These are phyloP conservation scores for Biscutella laevigata DNA, from an alignment of 441 rosid genomes.

Conservation along the genomic window DNA sequence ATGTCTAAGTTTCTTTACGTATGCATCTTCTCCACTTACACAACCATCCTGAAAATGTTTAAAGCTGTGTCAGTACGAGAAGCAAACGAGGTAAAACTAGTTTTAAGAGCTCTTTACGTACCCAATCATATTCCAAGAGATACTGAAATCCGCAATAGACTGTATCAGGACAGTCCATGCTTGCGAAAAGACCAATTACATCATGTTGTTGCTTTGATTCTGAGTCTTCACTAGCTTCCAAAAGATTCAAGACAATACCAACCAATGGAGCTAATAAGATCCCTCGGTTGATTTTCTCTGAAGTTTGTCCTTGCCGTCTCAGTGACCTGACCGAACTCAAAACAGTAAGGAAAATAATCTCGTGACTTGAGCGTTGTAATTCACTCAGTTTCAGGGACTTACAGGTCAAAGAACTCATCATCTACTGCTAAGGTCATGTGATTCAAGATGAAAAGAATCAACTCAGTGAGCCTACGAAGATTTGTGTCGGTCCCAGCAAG, in stretches of 20 bases:
- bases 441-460: constrained; percentile 74
- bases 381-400: too few relatives aligned
- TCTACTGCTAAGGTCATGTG: constrained; percentile 78
- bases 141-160: constrained; percentile 72
- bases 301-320: constrained; percentile 62
- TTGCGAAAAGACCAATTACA: constrained; percentile 63
- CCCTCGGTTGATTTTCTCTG: constrained; percentile 72
- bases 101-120: constrained; percentile 32
- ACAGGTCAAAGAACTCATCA: constrained; percentile 89
- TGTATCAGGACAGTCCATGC: constrained; percentile 79
- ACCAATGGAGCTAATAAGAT: constrained; percentile 81
- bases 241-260: constrained; percentile 81
- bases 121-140: constrained; percentile 83
- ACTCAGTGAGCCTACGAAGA: constrained; percentile 83
- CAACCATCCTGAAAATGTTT: constrained; percentile 50
- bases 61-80: neutral
- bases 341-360: too few relatives aligned
- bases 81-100: neutral
- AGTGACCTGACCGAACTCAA: constrained; percentile 46
- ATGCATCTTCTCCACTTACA: constrained; percentile 44
- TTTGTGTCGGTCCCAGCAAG: constrained; percentile 78
- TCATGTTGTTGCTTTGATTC: constrained; percentile 45
- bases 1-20: constrained; percentile 44
- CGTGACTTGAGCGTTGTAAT: too few relatives aligned
- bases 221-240: constrained; percentile 50